Base-by-base conservation (phyloP, 1,284 basidiomycete genomes). In the Apiotrichum laibachii region DNA sequence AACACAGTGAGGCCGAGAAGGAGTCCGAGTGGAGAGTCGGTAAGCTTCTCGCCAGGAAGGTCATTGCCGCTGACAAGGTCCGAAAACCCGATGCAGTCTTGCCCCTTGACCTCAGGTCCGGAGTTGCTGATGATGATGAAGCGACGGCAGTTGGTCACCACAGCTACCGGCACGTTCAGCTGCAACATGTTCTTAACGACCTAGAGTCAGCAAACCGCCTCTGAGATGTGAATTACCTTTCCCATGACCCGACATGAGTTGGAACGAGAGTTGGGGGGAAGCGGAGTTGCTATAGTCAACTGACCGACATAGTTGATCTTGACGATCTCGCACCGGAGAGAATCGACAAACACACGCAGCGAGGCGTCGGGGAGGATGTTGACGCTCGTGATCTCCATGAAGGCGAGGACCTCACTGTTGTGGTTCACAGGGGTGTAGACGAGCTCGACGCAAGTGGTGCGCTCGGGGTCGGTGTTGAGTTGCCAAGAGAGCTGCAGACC, bases 81-180 rank as follows among this genome's bases (percentile, higher is more conserved):
- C 16, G 55, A 57, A 33, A 58, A 61, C 37, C 56, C 42, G 42
- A 56, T 40, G 31, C 46, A 13, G 13, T 22, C 49, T 10, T 50
- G 35, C n/a, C 49, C 49, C 21, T 19, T 8, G 1, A 39, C 8
- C 1, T 7, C 39, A 3, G 34, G 49, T 4, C 35, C 21, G 4
- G 44, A 16, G 13, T 46, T 45, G 19, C 22, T 18, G 31, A 62
- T 18, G 2, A 40, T 40, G 45, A 59, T 45, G 31, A 62, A 62
- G 16, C 47, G 50, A 33, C 53, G 56, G 44, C 60, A 62, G 51
- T 62, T 62, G 50, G 60, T 55, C 26, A 62, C 13, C 34, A 62
- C 26, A 1, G 50, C 53, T 6, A 58, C 19, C 2, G 34, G 15
- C 10, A 51, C 42, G 21, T 46, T 35, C 16, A 10, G 26, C 9